Evolutionary conservation across 2,329 filamentous ascomycete species (phyloP), one percentile per base, ranked within the genome.

Genomic region (Diaporthe vexans): DNA sequence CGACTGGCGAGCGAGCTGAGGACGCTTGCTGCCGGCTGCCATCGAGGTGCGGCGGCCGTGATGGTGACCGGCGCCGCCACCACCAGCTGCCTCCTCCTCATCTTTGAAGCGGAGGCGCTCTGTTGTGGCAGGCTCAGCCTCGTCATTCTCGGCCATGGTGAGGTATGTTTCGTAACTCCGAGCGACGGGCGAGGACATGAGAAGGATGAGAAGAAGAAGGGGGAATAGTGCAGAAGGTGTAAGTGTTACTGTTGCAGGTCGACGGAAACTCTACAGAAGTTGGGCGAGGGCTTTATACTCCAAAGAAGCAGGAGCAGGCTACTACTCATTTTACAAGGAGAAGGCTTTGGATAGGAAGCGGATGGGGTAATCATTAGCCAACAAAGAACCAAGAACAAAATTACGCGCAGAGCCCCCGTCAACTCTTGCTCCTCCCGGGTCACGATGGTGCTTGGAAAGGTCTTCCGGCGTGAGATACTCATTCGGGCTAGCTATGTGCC

Each of bases 61-160:
- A 37, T 33, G 46, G 29, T 15, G 37, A 40, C 57, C 40, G 46
- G 26, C 72, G 33, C 19, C 29, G 33, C 43, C 35, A 13, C 40
- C 73, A 8, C 40, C 73, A 15, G 37, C 68, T 21, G 70, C 73
- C 33, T 67, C 73, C 51, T 74, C 73, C 10, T 58, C 58, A 43
- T 56, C 51, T 37, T 74, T 33, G 73, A 74, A 74, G 68, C 73
- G 73, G 54, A 74, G 70, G 26, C 68, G 73, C 40, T 74, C 73
- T 26, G 73, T 59, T 24, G 67, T 46, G 58, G 73, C 37, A 29
- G 46, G 24, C 26, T 57, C 43, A 15, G 48, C 48, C 19, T 29
- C 65, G 48, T 68, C 48, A 11, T 40, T 43, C 8, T 71, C 72
- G n/a, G 70, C 73, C 73, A 74, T 74, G 5, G 37, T 48, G 19